Percentiles rank a stretch among this genome's conserved stretches.
phyloP scores from a whole-genome alignment of 805 yeast species.

The Starmerella floricola region DNA sequence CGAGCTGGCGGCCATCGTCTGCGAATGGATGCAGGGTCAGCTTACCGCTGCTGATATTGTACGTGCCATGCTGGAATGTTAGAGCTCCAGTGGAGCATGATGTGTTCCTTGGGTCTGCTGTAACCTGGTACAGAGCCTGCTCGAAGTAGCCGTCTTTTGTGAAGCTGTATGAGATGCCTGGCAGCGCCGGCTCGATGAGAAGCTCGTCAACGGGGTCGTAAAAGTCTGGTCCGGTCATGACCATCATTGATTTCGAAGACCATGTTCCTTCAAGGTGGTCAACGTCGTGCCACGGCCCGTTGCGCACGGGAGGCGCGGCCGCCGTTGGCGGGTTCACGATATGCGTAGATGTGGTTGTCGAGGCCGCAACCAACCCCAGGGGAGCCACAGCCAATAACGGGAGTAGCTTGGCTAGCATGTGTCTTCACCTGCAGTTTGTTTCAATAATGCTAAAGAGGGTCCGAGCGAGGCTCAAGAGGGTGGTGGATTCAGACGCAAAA shows the following conservation, averaged over 20 bases:
- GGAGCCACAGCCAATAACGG: slow-evolving; percentile 8
- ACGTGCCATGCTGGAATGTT: slow-evolving; percentile 82
- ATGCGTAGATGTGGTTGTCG: slow-evolving; percentile 8
- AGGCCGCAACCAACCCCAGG: slow-evolving; percentile 1
- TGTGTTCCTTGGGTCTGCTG: slow-evolving; percentile 37
- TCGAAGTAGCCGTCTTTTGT: slow-evolving; percentile 87
- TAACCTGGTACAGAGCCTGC: slow-evolving; percentile 72
- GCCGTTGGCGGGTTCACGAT: slow-evolving; percentile 13
- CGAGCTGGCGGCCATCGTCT: slow-evolving; percentile 85
- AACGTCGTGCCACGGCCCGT: slow-evolving; percentile 23
- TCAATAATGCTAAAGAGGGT: too few relatives aligned
- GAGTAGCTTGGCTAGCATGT: neutral
- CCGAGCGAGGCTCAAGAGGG: too few relatives aligned
- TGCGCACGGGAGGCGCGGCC: slow-evolving; percentile 12
- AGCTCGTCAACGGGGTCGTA: slow-evolving; percentile 94
- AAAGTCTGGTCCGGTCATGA: slow-evolving; percentile 87
- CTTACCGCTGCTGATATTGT: slow-evolving; percentile 53
- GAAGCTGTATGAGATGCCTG: slow-evolving; percentile 88
- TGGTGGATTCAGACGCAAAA: too few relatives aligned
- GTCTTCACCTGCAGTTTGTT: too few relatives aligned
- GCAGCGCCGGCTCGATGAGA: slow-evolving; percentile 85
- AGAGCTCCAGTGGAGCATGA: slow-evolving; percentile 73
- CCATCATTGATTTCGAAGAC: slow-evolving; percentile 87
- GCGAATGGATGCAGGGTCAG: slow-evolving; percentile 57
- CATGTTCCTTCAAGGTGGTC: slow-evolving; percentile 68